These are phyloP conservation scores for Rhododendron simsii DNA, from an alignment of 148 eudicot genomes.

Conservation along the genomic window DNA sequence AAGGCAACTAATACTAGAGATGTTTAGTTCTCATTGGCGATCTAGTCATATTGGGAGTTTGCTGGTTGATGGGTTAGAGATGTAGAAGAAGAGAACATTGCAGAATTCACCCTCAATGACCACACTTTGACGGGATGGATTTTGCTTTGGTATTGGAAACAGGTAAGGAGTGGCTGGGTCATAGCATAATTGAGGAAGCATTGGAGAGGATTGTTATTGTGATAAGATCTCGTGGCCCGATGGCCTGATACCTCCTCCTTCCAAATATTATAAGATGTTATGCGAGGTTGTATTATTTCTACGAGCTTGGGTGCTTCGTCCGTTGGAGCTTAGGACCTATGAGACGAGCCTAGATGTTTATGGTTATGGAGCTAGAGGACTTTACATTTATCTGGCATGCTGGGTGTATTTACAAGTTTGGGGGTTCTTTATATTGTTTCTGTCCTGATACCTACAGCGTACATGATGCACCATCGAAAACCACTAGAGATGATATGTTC, in stretches of 20 bases:
- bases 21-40: neutral
- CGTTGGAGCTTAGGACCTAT: neutral
- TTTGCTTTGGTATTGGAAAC: neutral
- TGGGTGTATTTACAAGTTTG: neutral
- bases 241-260: neutral
- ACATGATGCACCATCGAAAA: neutral
- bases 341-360: neutral
- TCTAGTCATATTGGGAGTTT: neutral
- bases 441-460: neutral
- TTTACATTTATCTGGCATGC: neutral
- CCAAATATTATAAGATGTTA: neutral
- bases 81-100: neutral
- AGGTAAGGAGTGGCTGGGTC: neutral
- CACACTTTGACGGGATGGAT: neutral
- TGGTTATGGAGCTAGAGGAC: neutral
- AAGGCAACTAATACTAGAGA: neutral
- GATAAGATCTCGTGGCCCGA: neutral
- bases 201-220: neutral
- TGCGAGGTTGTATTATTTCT: neutral
- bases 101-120: neutral
- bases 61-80: neutral
- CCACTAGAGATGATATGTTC: neutral
- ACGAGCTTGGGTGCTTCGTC: neutral
- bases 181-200: neutral
- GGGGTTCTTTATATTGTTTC: neutral